These are phyloP conservation scores for Trichoderma reesei DNA, from an alignment of 495 filamentous ascomycete genomes.

Conservation along the genomic window DNA sequence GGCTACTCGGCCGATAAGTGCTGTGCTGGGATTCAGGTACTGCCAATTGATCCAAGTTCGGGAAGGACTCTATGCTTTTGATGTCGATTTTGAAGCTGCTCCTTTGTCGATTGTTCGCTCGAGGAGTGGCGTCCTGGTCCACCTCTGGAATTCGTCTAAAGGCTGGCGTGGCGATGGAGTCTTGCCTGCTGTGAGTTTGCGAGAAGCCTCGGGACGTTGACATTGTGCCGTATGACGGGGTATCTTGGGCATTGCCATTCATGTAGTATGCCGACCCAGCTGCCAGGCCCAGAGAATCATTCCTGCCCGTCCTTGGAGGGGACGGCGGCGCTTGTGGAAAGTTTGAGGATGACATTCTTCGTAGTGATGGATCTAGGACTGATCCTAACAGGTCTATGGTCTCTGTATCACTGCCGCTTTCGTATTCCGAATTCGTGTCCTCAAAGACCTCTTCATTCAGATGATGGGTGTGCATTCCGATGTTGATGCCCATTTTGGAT, in stretches of 20 bases:
- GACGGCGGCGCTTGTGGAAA: not conserved
- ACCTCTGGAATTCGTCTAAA: not conserved
- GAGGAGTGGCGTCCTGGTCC: not conserved
- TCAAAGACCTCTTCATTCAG: slow-evolving; percentile 55
- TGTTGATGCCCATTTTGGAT: slow-evolving; percentile 47
- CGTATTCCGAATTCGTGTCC: slow-evolving; percentile 32
- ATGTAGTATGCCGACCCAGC: slow-evolving; percentile 9
- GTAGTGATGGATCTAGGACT: not conserved
- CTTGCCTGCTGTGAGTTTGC: not conserved
- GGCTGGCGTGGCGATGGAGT: not conserved
- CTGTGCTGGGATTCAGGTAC: not conserved
- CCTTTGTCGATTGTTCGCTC: not conserved
- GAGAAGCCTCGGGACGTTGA: not conserved
- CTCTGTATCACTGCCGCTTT: slow-evolving; percentile 27
- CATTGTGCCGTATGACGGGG: slow-evolving; percentile 11
- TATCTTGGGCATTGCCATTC: not conserved
- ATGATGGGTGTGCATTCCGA: slow-evolving; percentile 71
- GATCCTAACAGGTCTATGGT: not conserved
- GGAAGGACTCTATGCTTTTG: not conserved
- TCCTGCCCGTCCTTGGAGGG: not conserved
- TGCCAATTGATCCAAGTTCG: not conserved
- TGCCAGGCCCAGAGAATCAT: not conserved
- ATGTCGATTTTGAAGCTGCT: not conserved
- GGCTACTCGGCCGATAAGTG: not conserved
- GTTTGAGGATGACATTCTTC: not conserved